Conservation (phyloP, 2,329 filamentous ascomycete species). For the Alternaria ethzedia region DNA sequence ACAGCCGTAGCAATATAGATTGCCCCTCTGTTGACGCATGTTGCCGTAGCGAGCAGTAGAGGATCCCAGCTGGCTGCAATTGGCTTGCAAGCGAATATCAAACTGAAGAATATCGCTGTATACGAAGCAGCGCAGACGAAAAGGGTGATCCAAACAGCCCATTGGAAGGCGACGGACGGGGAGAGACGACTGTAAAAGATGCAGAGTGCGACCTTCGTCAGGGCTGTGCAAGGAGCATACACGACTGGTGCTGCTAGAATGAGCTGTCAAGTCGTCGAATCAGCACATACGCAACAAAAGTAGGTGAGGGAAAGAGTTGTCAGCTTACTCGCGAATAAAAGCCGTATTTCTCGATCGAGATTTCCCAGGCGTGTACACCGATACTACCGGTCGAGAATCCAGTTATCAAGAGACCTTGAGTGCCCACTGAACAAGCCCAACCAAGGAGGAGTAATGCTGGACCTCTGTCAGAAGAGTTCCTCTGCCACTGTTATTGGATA, state of each 20-base stretch:
- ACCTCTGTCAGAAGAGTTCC: not conserved
- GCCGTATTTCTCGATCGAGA: conserved; percentile 20
- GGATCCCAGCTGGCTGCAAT: conserved; percentile 29
- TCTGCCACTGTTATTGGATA: not conserved
- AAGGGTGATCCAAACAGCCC: conserved; percentile 17
- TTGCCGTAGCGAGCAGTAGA: conserved; percentile 11
- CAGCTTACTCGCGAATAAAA: conserved; percentile 18
- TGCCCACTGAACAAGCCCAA: conserved; percentile 16
- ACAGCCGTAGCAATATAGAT: conserved; percentile 31
- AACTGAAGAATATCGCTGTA: conserved; percentile 27
- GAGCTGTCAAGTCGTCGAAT: conserved; percentile 3
- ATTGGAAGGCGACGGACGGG: conserved; percentile 13
- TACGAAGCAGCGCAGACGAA: conserved; percentile 26
- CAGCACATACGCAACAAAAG: not conserved
- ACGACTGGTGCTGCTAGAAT: conserved; percentile 25
- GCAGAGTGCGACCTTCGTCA: conserved; percentile 23
- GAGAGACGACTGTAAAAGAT: conserved; percentile 28
- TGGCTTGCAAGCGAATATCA: conserved; percentile 30
- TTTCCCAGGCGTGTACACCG: conserved; percentile 31
- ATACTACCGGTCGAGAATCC: conserved; percentile 17
- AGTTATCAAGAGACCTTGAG: conserved; percentile 13
- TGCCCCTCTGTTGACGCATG: conserved; percentile 25
- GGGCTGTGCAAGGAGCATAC: conserved; percentile 20
- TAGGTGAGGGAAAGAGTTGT: not conserved
- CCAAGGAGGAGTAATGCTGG: conserved; percentile 11